These are phyloP conservation scores for Stephanodiscus minutulus DNA, from an alignment of 108 stramenopile genomes.

Conservation along the genomic window DNA sequence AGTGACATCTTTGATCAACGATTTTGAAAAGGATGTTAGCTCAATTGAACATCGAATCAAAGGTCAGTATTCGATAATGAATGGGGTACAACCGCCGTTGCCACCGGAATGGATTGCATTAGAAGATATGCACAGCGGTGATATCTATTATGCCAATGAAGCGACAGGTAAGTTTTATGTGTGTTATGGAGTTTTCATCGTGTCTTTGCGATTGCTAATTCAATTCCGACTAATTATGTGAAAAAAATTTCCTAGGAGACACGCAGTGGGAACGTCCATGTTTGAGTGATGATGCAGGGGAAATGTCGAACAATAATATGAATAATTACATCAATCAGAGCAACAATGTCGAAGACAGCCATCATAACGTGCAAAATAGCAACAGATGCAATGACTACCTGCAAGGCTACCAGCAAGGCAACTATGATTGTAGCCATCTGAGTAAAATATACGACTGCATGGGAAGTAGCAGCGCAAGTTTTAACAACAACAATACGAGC, in stretches of 20 bases:
- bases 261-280: conserved; percentile 37
- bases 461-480: neutral
- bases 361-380: conserved; percentile 1
- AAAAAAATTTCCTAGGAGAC: neutral
- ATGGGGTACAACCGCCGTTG: conserved; percentile 7
- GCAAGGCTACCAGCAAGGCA: neutral
- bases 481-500: neutral
- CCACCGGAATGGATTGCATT: conserved; percentile 60
- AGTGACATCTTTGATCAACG: conserved; percentile 19
- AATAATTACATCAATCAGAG: neutral
- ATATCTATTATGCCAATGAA: conserved; percentile 61
- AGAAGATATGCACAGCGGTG: conserved; percentile 51
- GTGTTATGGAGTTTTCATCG: conserved; percentile 18
- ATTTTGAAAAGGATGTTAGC: conserved; percentile 21
- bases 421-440: neutral
- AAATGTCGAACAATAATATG: neutral
- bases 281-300: neutral
- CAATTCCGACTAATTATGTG: neutral
- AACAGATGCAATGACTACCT: neutral
- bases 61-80: conserved; percentile 13
- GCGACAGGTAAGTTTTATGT: conserved; percentile 55
- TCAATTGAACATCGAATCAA: conserved; percentile 25
- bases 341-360: neutral
- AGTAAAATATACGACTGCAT: neutral
- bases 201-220: neutral